Percentiles rank a stretch among this genome's conserved stretches.
These are phyloP conservation scores for Solanum infundibuliforme DNA, from an alignment of 257 asterid species.

Conservation along the genomic window DNA sequence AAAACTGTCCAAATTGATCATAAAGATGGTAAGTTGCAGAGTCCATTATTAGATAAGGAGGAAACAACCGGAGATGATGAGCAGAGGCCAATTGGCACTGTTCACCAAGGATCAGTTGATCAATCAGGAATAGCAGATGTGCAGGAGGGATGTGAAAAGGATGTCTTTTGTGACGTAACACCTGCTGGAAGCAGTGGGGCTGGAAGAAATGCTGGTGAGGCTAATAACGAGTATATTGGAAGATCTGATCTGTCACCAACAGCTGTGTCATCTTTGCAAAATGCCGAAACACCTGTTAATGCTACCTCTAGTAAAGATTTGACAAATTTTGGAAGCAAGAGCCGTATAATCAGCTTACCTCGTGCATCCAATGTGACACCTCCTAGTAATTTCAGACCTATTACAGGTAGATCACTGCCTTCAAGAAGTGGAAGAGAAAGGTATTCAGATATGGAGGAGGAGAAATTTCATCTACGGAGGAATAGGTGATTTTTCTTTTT, in stretches of 20 bases:
- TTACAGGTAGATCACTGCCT: slow-evolving; percentile 32
- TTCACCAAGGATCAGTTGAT: slow-evolving; percentile 18
- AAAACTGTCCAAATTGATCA: slow-evolving; percentile 10
- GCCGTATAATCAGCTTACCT: slow-evolving; percentile 77
- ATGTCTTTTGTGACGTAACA: slow-evolving; percentile 17
- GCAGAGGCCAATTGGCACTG: slow-evolving; percentile 11
- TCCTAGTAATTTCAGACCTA: slow-evolving; percentile 35
- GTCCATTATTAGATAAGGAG: slow-evolving; percentile 12
- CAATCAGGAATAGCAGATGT: slow-evolving; percentile 15
- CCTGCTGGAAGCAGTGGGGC: slow-evolving; percentile 20
- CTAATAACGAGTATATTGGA: slow-evolving; percentile 16
- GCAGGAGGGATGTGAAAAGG: slow-evolving; percentile 19
- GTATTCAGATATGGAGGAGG: slow-evolving; percentile 47
- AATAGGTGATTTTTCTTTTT: slow-evolving; percentile 43
- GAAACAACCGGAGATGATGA: slow-evolving; percentile 22
- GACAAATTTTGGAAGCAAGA: slow-evolving; percentile 30
- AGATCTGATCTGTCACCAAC: slow-evolving; percentile 21
- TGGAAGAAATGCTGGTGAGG: slow-evolving; percentile 21
- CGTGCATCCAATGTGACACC: slow-evolving; percentile 37
- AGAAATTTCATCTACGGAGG: slow-evolving; percentile 33
- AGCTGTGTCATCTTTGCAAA: slow-evolving; percentile 20
- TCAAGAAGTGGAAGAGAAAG: slow-evolving; percentile 60
- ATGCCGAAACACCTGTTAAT: slow-evolving; percentile 32
- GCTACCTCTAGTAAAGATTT: slow-evolving; percentile 37
- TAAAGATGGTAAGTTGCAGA: slow-evolving; percentile 17